phyloP scores from a whole-genome alignment of 306 rosid species.

The Trichosanthes truncata region DNA sequence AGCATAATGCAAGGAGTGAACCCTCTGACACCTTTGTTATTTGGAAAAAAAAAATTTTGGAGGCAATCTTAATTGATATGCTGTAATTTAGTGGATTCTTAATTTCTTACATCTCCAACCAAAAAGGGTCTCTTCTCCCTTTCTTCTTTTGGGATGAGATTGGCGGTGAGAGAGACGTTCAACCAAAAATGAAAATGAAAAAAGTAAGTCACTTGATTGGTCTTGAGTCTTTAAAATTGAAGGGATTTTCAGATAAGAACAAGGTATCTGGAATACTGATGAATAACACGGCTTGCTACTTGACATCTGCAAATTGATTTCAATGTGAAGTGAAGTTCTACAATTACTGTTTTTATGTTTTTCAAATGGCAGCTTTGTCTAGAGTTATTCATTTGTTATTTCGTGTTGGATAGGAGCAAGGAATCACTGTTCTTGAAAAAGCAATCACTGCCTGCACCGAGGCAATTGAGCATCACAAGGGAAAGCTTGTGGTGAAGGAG shows the following conservation, averaged over 20 bases:
- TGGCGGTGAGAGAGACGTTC: background rate
- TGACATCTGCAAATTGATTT: background rate
- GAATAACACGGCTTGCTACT: background rate
- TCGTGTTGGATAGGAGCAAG: slow-evolving; percentile 63
- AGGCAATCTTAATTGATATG: background rate
- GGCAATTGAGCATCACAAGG: slow-evolving; percentile 76
- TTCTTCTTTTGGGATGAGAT: background rate
- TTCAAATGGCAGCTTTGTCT: background rate
- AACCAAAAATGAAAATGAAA: background rate
- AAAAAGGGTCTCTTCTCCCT: background rate
- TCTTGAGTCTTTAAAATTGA: background rate
- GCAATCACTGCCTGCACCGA: slow-evolving; percentile 68
- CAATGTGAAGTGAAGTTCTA: background rate
- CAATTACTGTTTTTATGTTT: background rate
- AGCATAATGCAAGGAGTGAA: background rate
- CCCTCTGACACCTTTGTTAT: background rate
- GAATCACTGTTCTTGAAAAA: slow-evolving; percentile 58
- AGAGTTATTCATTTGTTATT: background rate
- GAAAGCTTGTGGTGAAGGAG: slow-evolving; percentile 81
- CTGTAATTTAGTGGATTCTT: background rate
- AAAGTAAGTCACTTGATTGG: background rate
- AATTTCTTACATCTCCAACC: background rate
- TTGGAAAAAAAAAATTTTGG: background rate
- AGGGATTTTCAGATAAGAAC: background rate
- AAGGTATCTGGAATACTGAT: background rate